Base-by-base conservation (phyloP, 345 rosid genomes). In the Brassica incana region DNA sequence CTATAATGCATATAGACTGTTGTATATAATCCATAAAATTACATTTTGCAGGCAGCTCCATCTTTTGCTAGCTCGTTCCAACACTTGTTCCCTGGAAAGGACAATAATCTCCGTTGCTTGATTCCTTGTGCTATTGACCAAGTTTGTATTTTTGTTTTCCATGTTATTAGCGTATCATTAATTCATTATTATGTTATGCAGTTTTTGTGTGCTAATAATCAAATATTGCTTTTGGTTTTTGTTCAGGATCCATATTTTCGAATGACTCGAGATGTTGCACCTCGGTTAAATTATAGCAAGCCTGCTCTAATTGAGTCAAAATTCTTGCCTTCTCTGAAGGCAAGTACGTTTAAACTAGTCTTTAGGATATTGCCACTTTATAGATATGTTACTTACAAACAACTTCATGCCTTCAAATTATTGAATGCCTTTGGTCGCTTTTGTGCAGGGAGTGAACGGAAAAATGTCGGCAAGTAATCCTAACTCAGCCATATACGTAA, bases 381-480 rank as follows among this genome's bases (percentile, higher is more conserved):
- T 43, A 43, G 50, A 43, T 43, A 43, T 43, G 12, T 43, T 43
- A 10, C 14, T 43, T 43, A 3, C 50, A 43, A 43, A 3, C 50
- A 43, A 43, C 6, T 29, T 71, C 48, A 27, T 64, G 20, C 61
- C 20, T 74, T 38, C 10, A 23, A 25, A 48, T 10, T 32, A 58
- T 27, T 76, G 32, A 77, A 48, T 23, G 35, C 14, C 43, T 62
- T 59, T 18, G 15, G 63, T 58, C 18, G 5, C 7, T 56, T 74
- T 33, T 45, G 59, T 74, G 77, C 93, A 92, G 97, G 99, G 97
- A 64, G 92, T 90, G 68, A 87, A 86, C 3, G 97, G 97, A 67
- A 94, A 94, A 86, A 92, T 94, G 98, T 92, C 97, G 20, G 97
- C 98, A 45, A 92, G 95, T 86, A 95, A 94, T 86, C 92, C 97